phyloP scores from a whole-genome alignment of 23 red algal species.

The Gracilaria vermiculophylla region DNA sequence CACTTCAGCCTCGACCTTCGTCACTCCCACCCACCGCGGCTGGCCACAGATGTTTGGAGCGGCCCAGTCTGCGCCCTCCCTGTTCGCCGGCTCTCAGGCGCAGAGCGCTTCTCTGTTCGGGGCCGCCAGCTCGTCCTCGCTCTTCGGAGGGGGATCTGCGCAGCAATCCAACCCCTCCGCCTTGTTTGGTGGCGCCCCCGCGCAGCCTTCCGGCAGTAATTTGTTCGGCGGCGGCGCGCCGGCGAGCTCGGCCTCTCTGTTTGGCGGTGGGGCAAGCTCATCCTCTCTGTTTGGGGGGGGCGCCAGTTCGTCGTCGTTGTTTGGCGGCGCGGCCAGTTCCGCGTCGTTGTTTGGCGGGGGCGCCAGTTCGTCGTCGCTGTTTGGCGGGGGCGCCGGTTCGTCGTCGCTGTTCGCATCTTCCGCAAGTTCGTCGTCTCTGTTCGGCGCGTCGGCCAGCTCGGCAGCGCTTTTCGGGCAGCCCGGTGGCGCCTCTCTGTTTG shows the following conservation, averaged over 20 bases:
- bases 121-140: constrained; percentile 1
- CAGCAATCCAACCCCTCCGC: neutral
- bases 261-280: neutral
- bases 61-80: constrained; percentile 11
- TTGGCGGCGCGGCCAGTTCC: neutral
- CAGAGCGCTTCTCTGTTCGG: constrained; percentile 31
- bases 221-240: constrained; percentile 4
- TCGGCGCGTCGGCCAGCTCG: constrained; percentile 39
- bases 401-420: constrained; percentile 14
- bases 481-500: constrained; percentile 12
- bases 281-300: neutral
- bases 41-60: neutral
- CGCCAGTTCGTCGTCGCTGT: constrained; percentile 2
- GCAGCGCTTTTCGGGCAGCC: constrained; percentile 41
- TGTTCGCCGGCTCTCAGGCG: constrained; percentile 28
- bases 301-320: constrained; percentile 8
- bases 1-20: no score
- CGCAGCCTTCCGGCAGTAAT: neutral
- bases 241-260: constrained; percentile 19
- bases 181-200: neutral
- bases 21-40: neutral
- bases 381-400: neutral
- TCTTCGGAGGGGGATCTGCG: constrained; percentile 14
- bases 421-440: constrained; percentile 35
- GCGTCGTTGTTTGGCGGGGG: neutral